Conservation (phyloP, 169 alveolate species). For the Plasmodium gonderi region DNA sequence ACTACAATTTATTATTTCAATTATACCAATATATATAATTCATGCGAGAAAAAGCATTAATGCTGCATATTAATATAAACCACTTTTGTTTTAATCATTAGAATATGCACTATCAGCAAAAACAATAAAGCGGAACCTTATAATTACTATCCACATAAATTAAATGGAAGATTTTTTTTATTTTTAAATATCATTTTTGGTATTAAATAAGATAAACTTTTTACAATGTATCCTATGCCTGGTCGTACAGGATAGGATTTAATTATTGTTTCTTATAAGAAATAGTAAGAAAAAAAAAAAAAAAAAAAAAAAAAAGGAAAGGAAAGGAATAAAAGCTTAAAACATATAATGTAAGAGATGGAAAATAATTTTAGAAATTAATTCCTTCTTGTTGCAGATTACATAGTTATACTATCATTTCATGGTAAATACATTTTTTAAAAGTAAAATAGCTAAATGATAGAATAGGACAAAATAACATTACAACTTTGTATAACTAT, state of each 20-base stretch:
- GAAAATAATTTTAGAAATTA: neutral
- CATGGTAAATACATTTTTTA: neutral
- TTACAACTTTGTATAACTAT: neutral
- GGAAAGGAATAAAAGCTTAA: no score
- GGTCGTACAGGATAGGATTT: neutral
- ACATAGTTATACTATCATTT: neutral
- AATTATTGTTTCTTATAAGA: no score
- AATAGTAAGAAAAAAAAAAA: neutral
- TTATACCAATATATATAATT: no score
- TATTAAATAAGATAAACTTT: neutral
- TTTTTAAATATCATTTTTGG: neutral
- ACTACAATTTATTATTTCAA: no score
- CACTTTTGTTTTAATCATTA: neutral
- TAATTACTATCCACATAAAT: neutral
- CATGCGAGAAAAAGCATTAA: no score
- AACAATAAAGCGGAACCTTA: neutral
- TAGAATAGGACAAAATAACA: neutral
- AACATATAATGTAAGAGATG: neutral
- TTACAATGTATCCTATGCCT: neutral
- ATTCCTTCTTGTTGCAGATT: neutral
- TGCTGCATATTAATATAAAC: neutral
- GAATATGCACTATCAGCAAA: neutral
- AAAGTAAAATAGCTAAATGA: neutral
- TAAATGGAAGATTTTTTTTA: neutral
- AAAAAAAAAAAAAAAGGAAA: no score